Evolutionary conservation across 1,139 yeast species (phyloP), one percentile per base, ranked within the genome.

Genomic region (Candida neerlandica): DNA sequence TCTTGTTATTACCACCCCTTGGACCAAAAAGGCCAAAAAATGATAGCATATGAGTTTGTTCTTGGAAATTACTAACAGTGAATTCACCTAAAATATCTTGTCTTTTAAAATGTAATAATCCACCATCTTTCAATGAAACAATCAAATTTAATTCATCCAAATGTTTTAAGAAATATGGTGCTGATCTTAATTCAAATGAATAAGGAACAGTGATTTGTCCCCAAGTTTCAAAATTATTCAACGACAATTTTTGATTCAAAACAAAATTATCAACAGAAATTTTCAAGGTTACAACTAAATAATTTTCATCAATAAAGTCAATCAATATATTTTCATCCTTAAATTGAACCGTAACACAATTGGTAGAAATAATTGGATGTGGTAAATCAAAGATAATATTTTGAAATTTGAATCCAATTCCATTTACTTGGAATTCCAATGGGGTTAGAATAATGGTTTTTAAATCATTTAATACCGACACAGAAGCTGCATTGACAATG

Each of bases 121-220:
- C 85, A 49, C 97, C 96, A 66, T 90, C 96, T 41, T 77, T 75
- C 48, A 89, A 70, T 1, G 89, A 76, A 0, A 86, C 80, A 6
- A 89, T 64, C 9, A 78, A 65, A 50, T 73, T 72, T 15, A 63
- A 59, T 0, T 70, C 55, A 44, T 78, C 76, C 6, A 84, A 63
- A 0, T 85, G 64, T 49, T 76, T 74, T 51, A 89, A 58, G 18
- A 73, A 67, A 51, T 81, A 80, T 1, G 96, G 94, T n/a, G 50
- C 38, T 12, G 70, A 66, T 57, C 91, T 77, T 40, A 86, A 70
- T 51, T 87, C 90, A 61, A 89, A 88, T 12, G 90, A 83, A 61
- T 85, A 86, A 1, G 96, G 96, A 33, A 81, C 80, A 2, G 88
- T 77, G 34, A 83, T 80, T 52, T 73, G 75, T 46, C 86, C 84